Evolutionary conservation across 768 basidiomycete species (phyloP).

Genomic region (Phanerochaete sordida): DNA sequence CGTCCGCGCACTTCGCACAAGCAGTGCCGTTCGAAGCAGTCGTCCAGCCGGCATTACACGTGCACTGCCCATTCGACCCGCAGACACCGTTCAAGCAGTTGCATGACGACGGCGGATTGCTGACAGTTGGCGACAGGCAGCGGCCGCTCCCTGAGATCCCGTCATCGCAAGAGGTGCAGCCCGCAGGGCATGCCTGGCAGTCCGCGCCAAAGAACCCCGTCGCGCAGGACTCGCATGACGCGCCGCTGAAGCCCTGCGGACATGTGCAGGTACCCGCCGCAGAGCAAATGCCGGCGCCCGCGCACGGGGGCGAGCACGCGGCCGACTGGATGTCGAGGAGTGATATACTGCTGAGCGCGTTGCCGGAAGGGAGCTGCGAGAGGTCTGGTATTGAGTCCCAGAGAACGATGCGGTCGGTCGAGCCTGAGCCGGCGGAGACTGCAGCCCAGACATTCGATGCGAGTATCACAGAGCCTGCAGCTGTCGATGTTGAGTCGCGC

Average conservation of each 20-base stretch:
- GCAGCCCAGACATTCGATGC: slow-evolving; percentile 68
- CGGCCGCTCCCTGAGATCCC: slow-evolving; percentile 75
- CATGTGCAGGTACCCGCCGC: slow-evolving; percentile 70
- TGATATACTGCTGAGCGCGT: slow-evolving; percentile 43
- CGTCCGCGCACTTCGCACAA: slow-evolving; percentile 70
- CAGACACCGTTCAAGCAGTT: slow-evolving; percentile 84
- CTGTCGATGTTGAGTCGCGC: slow-evolving; percentile 39
- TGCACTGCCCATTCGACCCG: slow-evolving; percentile 61
- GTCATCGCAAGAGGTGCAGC: slow-evolving; percentile 71
- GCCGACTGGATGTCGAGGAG: slow-evolving; percentile 72
- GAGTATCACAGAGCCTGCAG: slow-evolving; percentile 62
- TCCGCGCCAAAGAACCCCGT: slow-evolving; percentile 71
- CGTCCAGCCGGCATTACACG: slow-evolving; percentile 77
- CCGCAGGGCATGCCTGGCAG: slow-evolving; percentile 67
- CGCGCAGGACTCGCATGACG: slow-evolving; percentile 77
- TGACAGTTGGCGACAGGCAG: slow-evolving; percentile 52
- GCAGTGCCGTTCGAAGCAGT: slow-evolving; percentile 67
- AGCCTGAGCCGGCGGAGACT: slow-evolving; percentile 46
- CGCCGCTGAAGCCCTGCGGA: slow-evolving; percentile 68
- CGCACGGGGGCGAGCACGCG: slow-evolving; percentile 72
- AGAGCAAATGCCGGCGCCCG: slow-evolving; percentile 70
- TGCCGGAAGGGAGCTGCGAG: slow-evolving; percentile 56
- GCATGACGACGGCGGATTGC: slow-evolving; percentile 61
- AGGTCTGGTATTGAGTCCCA: slow-evolving; percentile 82
- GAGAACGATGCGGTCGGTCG: slow-evolving; percentile 56